Percentiles rank a stretch among this genome's conserved stretches.
phyloP scores from a whole-genome alignment of 345 rosid genomes.

The Euphorbia pulcherrima region DNA sequence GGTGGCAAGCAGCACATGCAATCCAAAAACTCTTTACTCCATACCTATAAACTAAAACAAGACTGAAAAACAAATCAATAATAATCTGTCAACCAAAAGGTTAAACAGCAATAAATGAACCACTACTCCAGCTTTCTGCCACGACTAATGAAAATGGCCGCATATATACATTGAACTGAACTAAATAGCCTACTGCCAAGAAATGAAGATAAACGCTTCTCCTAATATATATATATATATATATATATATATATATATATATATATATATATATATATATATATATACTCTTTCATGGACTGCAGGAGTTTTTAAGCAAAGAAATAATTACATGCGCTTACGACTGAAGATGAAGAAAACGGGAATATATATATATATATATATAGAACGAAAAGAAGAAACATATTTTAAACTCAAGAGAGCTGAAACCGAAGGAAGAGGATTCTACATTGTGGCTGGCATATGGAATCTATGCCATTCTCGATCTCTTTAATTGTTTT shows the following conservation, averaged over 20 bases:
- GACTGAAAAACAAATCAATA: background rate
- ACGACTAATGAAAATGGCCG: background rate
- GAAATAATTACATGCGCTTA: conserved; percentile 42
- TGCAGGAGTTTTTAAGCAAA: background rate
- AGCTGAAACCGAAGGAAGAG: conserved; percentile 14
- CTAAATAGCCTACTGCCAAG: background rate
- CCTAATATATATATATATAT: background rate
- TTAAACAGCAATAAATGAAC: background rate
- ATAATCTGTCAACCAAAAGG: background rate
- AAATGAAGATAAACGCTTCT: background rate
- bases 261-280: background rate
- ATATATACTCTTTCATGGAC: background rate
- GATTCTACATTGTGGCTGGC: conserved; percentile 32
- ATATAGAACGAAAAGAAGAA: conserved; percentile 23
- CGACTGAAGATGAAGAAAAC: conserved; percentile 17
- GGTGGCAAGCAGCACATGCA: background rate
- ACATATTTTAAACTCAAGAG: conserved; percentile 22
- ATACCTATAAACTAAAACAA: background rate
- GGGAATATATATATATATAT: conserved; percentile 14
- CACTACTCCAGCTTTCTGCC: background rate
- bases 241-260: background rate
- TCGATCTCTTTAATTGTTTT: conserved; percentile 25
- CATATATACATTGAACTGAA: conserved; percentile 13
- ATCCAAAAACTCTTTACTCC: background rate
- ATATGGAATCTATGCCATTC: conserved; percentile 16